Evolutionary conservation across 352 stramenopile species (phyloP).

Genomic region (Globisporangium megalacanthum): DNA sequence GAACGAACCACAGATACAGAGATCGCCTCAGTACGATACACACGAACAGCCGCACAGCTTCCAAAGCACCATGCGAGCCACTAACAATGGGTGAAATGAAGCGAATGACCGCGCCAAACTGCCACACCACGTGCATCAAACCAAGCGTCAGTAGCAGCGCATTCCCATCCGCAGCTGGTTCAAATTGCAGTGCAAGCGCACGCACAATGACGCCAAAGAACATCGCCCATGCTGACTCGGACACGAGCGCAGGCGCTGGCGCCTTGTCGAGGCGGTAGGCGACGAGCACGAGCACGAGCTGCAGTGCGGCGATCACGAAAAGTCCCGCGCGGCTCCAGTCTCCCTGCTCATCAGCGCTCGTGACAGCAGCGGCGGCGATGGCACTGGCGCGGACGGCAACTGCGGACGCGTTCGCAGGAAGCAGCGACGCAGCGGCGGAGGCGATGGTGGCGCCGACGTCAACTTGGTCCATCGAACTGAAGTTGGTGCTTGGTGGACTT

Average conservation of each 20-base stretch:
- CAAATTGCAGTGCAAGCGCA: not conserved
- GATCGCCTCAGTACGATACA: not conserved
- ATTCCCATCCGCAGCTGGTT: not conserved
- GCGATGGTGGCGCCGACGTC: conserved; percentile 5
- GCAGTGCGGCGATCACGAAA: conserved; percentile 74
- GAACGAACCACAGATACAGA: conserved; percentile 2
- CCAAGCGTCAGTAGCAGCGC: not conserved
- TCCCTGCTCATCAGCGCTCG: conserved; percentile 17
- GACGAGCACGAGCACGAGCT: conserved; percentile 77
- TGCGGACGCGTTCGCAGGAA: conserved; percentile 13
- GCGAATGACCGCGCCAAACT: conserved; percentile 75
- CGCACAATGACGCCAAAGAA: conserved; percentile 80
- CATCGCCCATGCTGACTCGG: conserved; percentile 77
- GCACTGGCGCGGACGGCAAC: conserved; percentile 11
- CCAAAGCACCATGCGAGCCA: not conserved
- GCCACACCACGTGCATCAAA: not conserved
- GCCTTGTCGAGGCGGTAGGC: conserved; percentile 74
- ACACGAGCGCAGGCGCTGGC: conserved; percentile 61
- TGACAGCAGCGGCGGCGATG: conserved; percentile 12
- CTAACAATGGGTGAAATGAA: conserved; percentile 74
- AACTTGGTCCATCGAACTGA: not conserved
- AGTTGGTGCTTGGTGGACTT: too few relatives aligned
- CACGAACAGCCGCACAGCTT: not conserved
- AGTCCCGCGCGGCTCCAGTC: conserved; percentile 76
- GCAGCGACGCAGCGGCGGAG: conserved; percentile 12